Conservation (phyloP, 192 early-diverging fungal genomes). For the Rhizoclosmatium sp. region DNA sequence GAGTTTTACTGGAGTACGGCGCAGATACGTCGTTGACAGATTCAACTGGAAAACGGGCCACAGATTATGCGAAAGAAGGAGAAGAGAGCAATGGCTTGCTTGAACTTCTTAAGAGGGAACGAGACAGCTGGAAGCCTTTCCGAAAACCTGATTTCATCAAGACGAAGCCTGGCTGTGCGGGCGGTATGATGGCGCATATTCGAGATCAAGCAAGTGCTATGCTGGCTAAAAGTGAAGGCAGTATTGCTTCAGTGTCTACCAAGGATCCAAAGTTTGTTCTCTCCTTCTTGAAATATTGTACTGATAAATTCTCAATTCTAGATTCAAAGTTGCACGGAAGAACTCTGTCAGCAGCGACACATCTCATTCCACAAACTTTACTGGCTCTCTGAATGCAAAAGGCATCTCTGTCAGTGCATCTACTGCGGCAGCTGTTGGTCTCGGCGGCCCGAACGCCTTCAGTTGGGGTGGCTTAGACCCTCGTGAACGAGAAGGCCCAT, state of each 20-base stretch:
- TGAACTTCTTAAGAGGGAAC: constrained; percentile 14
- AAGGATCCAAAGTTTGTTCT: constrained; percentile 14
- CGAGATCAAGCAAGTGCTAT: constrained; percentile 25
- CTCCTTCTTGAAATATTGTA: neutral
- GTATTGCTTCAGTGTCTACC: neutral
- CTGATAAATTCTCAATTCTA: neutral
- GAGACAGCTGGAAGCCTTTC: constrained; percentile 21
- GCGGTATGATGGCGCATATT: constrained; percentile 33
- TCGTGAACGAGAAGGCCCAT: constrained; percentile 38
- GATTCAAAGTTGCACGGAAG: constrained; percentile 9
- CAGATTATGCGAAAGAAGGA: constrained; percentile 28
- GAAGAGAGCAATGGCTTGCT: constrained; percentile 14
- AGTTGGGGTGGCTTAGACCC: constrained; percentile 53
- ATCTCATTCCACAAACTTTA: constrained; percentile 37
- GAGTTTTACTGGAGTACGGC: constrained; percentile 54
- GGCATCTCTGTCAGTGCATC: constrained; percentile 29
- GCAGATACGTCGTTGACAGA: constrained; percentile 44
- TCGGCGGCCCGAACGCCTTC: constrained; percentile 39
- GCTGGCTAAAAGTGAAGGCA: constrained; percentile 15
- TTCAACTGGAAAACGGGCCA: constrained; percentile 31
- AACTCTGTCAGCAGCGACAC: constrained; percentile 39
- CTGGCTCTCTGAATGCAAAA: neutral
- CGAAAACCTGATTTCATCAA: constrained; percentile 32
- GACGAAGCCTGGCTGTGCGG: constrained; percentile 7
- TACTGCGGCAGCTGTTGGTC: constrained; percentile 30